Base-by-base conservation (phyloP, 2,329 filamentous ascomycete genomes). In the Colletotrichum sp. region DNA sequence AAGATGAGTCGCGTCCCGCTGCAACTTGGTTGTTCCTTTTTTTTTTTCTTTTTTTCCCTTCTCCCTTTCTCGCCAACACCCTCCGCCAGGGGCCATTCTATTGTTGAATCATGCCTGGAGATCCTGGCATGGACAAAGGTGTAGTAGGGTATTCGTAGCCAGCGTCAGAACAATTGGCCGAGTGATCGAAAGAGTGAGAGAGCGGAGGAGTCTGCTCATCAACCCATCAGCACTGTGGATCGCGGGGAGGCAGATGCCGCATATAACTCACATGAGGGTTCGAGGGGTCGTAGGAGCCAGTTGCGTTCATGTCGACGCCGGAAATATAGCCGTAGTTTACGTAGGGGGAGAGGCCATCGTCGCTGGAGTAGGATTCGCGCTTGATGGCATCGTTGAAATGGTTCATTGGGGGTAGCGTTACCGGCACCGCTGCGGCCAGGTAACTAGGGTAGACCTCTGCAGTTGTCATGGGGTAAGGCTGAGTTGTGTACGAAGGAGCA, bases 191-290 rank as follows among this genome's bases (percentile, higher is more conserved):
- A 32, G 92, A 93, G 83, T 94, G 93, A 81, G 93, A 94, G 80
- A 95, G 91, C 82, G 94, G 93, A 86, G 94, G 94, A 84, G 94
- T 95, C 94, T 96, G 86, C 80, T 79, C 83, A 81, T 73, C 74
- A 80, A 85, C 83, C 83, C 83, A 86, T 90, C 88, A 90, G 89
- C 87, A 87, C 85, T 83, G 83, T 82, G 82, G 80, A 80, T 85
- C 83, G 83, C 83, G 83, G 80, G 83, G 82, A 83, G 84, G 83
- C 80, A 82, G 81, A 81, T 84, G 82, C 82, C 86, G 87, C 81
- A 84, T 80, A 77, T 80, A 86, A 93, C 92, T 93, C 93, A 96
- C 94, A 91, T 94, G 93, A 89, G 93, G 91, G 85, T 91, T 90
- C 84, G 91, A 91, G 80, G 92, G 88, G 83, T 94, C 91, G 87